A percentile compares a stretch with the other conserved stretches of the same genome.
phyloP scores from a whole-genome alignment of 148 eudicot genomes.

The Nyssa sinensis region DNA sequence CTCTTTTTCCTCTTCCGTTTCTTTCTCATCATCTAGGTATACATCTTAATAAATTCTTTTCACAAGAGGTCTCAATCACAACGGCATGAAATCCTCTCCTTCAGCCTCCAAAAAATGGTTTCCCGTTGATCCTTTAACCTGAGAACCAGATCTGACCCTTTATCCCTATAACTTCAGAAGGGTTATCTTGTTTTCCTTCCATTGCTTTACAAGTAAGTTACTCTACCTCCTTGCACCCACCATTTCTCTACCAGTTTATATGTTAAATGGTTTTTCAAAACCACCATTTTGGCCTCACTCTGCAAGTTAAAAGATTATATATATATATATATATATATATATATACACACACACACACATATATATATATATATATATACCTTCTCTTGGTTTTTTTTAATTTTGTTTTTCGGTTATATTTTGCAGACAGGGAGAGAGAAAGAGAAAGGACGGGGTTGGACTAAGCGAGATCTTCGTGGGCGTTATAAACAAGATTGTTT shows the following conservation, averaged over 20 bases:
- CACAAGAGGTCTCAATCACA: conserved; percentile 28
- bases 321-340: no score
- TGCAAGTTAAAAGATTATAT: background rate
- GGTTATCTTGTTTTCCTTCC: background rate
- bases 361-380: background rate
- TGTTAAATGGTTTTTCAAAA: background rate
- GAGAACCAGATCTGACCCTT: conserved; percentile 22
- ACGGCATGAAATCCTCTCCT: conserved; percentile 5
- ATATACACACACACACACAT: background rate
- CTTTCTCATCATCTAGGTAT: conserved; percentile 11
- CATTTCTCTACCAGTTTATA: background rate
- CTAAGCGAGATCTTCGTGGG: conserved; percentile 13
- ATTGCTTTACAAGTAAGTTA: background rate
- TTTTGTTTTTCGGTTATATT: conserved; percentile 14
- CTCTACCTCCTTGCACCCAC: background rate
- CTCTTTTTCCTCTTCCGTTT: conserved; percentile 14
- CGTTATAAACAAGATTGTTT: conserved; percentile 17
- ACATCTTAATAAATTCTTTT: conserved; percentile 43
- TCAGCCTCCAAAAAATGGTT: conserved; percentile 13
- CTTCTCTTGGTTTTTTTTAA: background rate
- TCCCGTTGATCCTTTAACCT: conserved; percentile 20
- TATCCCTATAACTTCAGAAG: background rate
- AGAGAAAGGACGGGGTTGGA: background rate
- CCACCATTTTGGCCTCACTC: no score
- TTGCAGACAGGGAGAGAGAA: conserved; percentile 16